These are phyloP conservation scores for Didymella exigua DNA, from an alignment of 2,329 filamentous ascomycete genomes.

Conservation along the genomic window DNA sequence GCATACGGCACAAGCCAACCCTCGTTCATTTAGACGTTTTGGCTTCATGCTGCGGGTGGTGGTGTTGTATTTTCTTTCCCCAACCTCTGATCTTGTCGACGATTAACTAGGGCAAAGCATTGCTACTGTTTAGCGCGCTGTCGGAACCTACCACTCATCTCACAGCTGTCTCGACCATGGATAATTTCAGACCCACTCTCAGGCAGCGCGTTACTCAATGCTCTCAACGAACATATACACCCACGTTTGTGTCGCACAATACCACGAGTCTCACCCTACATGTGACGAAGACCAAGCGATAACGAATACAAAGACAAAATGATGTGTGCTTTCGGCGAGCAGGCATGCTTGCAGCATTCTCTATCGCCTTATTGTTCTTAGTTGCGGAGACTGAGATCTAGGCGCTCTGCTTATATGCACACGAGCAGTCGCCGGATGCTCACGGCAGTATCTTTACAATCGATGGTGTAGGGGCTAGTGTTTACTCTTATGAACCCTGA, in stretches of 20 bases:
- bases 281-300: slow-evolving; percentile 39
- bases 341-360: slow-evolving; percentile 28
- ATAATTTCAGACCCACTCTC: not conserved
- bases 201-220: slow-evolving; percentile 5
- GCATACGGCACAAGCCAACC: slow-evolving; percentile 44
- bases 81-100: slow-evolving; percentile 29
- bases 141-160: slow-evolving; percentile 19
- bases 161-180: not conserved
- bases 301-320: slow-evolving; percentile 37
- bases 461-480: slow-evolving; percentile 28
- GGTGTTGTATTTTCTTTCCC: slow-evolving; percentile 45
- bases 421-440: slow-evolving; percentile 12
- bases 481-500: slow-evolving; percentile 29
- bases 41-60: slow-evolving; percentile 40
- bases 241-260: slow-evolving; percentile 1
- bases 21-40: slow-evolving; percentile 30
- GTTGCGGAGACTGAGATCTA: slow-evolving; percentile 24
- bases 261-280: slow-evolving; percentile 19
- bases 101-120: slow-evolving; percentile 21
- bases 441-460: slow-evolving; percentile 11
- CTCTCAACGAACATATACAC: not conserved
- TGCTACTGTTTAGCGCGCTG: slow-evolving; percentile 18
- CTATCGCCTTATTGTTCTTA: slow-evolving; percentile 33
- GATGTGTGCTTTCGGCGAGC: slow-evolving; percentile 32
- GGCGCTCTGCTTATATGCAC: slow-evolving; percentile 9